Percentiles rank a stretch among this genome's conserved stretches.
Evolutionary conservation across 2,329 filamentous ascomycete species (phyloP).

Genomic region (Trichoderma semiorbis): DNA sequence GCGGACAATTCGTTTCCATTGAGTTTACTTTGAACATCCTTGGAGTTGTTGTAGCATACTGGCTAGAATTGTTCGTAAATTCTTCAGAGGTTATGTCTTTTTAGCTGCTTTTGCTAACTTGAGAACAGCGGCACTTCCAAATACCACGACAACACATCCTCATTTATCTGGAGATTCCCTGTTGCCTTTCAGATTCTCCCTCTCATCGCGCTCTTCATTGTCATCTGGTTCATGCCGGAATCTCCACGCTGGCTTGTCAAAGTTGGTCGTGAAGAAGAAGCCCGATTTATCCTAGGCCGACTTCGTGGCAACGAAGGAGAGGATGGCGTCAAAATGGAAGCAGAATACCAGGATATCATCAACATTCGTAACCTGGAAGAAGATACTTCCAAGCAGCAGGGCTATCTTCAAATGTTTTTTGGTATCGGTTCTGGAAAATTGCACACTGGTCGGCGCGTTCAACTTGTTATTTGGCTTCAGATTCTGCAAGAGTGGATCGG

Average conservation of each 20-base stretch:
- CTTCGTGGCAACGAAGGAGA: conserved; percentile 58
- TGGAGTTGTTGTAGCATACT: conserved; percentile 60
- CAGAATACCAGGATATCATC: conserved; percentile 66
- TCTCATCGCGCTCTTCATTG: conserved; percentile 52
- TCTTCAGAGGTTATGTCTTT: not conserved
- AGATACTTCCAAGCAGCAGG: conserved; percentile 54
- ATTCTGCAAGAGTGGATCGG: conserved; percentile 69
- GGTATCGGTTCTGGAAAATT: conserved; percentile 62
- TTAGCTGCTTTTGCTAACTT: not conserved
- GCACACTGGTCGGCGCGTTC: conserved; percentile 64
- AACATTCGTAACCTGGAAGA: conserved; percentile 61
- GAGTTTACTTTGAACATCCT: conserved; percentile 74
- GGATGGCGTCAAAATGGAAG: conserved; percentile 52
- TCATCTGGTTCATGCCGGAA: conserved; percentile 67
- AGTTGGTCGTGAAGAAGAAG: conserved; percentile 63
- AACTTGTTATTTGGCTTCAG: conserved; percentile 68
- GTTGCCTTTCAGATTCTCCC: conserved; percentile 68
- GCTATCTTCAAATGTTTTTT: conserved; percentile 64
- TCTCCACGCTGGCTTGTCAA: conserved; percentile 67
- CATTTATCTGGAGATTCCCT: conserved; percentile 65
- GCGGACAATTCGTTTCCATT: conserved; percentile 66
- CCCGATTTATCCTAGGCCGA: conserved; percentile 60
- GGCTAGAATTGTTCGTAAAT: conserved; percentile 46
- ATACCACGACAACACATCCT: conserved; percentile 53
- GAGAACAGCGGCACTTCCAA: conserved; percentile 50